Conservation (phyloP, 2,329 filamentous ascomycete genomes). For the Talaromyces funiculosus region DNA sequence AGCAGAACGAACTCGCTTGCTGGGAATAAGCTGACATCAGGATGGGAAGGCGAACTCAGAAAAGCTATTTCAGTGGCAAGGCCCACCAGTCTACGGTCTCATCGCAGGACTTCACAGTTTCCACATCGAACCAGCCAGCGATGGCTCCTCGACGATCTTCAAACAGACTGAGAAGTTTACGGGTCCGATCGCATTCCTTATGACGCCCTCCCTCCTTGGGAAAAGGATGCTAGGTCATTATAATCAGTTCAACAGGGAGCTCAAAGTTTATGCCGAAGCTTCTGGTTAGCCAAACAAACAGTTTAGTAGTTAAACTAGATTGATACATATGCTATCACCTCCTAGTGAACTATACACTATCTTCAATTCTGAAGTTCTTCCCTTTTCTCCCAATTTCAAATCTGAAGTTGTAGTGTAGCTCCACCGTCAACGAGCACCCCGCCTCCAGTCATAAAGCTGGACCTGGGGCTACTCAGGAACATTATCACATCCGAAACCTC, state of each 20-base stretch:
- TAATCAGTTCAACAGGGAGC: conserved; percentile 19
- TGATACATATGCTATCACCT: background rate
- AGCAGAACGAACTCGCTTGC: background rate
- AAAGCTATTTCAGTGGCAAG: conserved; percentile 23
- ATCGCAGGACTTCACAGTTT: conserved; percentile 23
- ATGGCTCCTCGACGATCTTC: conserved; percentile 22
- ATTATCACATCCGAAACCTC: too few relatives aligned
- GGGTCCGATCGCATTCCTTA: conserved; percentile 20
- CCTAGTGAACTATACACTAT: background rate
- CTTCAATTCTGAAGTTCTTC: background rate
- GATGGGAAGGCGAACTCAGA: conserved; percentile 20
- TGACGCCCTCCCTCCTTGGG: conserved; percentile 21
- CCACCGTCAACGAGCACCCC: background rate
- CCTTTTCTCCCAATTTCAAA: background rate
- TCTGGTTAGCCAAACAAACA: background rate
- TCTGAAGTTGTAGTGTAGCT: background rate
- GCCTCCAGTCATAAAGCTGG: too few relatives aligned
- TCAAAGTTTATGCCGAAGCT: conserved; percentile 21
- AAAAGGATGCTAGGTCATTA: conserved; percentile 20
- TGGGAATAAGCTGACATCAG: background rate
- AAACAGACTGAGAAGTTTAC: conserved; percentile 21
- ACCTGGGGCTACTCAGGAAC: too few relatives aligned
- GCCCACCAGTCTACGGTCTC: conserved; percentile 23
- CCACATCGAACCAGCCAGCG: conserved; percentile 19
- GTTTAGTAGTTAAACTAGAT: background rate